phyloP scores from a whole-genome alignment of 2,329 filamentous ascomycete species.

The Cryphonectria radicalis region DNA sequence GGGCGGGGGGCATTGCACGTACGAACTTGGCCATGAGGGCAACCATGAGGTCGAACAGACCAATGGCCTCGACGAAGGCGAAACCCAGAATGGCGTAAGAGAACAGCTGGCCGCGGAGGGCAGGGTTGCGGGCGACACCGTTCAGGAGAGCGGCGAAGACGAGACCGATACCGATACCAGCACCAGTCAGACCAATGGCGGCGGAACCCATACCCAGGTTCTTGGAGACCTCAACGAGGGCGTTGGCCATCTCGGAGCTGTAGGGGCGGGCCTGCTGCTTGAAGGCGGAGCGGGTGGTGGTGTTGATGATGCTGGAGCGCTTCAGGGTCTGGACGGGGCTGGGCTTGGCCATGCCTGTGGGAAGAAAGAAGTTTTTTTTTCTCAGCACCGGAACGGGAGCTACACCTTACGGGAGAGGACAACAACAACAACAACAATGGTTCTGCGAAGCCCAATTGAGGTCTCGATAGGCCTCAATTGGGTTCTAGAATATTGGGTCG shows the following conservation, averaged over 20 bases:
- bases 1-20: constrained; percentile 43
- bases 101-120: constrained; percentile 94
- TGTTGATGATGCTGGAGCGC: constrained; percentile 73
- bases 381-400: constrained; percentile 30
- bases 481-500: constrained; percentile 21
- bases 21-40: constrained; percentile 92
- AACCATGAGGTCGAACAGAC: constrained; percentile 90
- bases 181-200: constrained; percentile 90
- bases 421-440: constrained; percentile 4
- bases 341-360: constrained; percentile 57
- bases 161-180: constrained; percentile 93
- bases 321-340: constrained; percentile 75
- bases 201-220: constrained; percentile 88
- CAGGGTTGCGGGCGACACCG: constrained; percentile 91
- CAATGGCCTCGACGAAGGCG: constrained; percentile 91
- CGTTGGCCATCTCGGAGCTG: constrained; percentile 86
- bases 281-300: constrained; percentile 68
- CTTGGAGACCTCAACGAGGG: constrained; percentile 89
- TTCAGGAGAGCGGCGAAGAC: constrained; percentile 90
- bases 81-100: constrained; percentile 95
- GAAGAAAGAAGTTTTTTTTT: constrained; percentile 31
- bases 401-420: constrained; percentile 7
- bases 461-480: constrained; percentile 39
- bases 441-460: constrained; percentile 8
- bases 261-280: constrained; percentile 68